A percentile compares a stretch with the other conserved stretches of the same genome.
These are phyloP conservation scores for Suillus occidentalis DNA, from an alignment of 768 basidiomycete species.

Conservation along the genomic window DNA sequence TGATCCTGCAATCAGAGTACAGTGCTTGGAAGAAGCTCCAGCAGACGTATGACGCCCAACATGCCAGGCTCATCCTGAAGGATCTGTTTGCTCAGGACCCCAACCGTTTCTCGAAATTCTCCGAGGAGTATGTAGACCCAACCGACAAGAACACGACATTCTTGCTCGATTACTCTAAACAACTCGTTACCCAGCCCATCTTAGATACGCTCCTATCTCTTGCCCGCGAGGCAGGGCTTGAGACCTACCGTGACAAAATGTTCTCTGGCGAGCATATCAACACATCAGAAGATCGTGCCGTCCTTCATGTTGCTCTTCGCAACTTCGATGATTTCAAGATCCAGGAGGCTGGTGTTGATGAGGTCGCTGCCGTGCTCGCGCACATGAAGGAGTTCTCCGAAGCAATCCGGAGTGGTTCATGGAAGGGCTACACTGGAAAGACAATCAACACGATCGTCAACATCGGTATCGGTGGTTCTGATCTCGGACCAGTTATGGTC, in stretches of 20 bases:
- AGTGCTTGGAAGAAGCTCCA: slow-evolving; percentile 90
- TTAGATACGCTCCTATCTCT: slow-evolving; percentile 75
- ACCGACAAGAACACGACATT: slow-evolving; percentile 72
- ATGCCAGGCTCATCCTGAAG: slow-evolving; percentile 76
- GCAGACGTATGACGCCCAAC: slow-evolving; percentile 71
- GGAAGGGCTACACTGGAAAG: slow-evolving; percentile 99
- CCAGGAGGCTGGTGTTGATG: slow-evolving; percentile 74
- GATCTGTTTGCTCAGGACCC: slow-evolving; percentile 93
- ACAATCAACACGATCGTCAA: slow-evolving; percentile 93
- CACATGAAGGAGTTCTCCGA: slow-evolving; percentile 94
- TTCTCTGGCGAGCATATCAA: slow-evolving; percentile 97
- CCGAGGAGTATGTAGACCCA: slow-evolving; percentile 67
- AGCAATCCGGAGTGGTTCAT: slow-evolving; percentile 77
- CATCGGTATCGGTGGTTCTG: slow-evolving; percentile 98
- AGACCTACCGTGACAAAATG: slow-evolving; percentile 87
- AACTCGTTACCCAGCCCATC: slow-evolving; percentile 87
- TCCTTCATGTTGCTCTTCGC: slow-evolving; percentile 92
- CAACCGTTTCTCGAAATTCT: slow-evolving; percentile 83
- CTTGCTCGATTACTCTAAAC: slow-evolving; percentile 96
- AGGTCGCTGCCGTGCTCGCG: slow-evolving; percentile 79
- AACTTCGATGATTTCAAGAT: slow-evolving; percentile 78
- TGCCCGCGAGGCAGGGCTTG: slow-evolving; percentile 83
- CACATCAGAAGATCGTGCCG: slow-evolving; percentile 96
- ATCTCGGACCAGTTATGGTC: slow-evolving; percentile 98
- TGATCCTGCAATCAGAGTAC: slow-evolving; percentile 59